phyloP scores from a whole-genome alignment of 352 stramenopile genomes.

The Salisapilia sapeloensis region DNA sequence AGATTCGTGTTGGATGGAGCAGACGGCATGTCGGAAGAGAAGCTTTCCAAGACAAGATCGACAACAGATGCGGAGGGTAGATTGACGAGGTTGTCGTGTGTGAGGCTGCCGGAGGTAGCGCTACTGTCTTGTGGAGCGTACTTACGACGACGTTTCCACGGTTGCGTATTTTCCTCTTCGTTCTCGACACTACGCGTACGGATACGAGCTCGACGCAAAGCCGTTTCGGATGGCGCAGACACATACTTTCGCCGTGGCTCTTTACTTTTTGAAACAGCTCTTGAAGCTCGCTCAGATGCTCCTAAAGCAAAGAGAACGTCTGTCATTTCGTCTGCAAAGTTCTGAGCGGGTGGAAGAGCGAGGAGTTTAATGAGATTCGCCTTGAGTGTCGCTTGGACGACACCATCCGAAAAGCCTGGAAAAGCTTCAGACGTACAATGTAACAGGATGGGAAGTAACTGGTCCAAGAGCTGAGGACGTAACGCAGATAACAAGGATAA shows the following conservation, averaged over 20 bases:
- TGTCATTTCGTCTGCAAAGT: conserved; percentile 53
- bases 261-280: conserved; percentile 67
- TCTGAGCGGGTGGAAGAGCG: conserved; percentile 31
- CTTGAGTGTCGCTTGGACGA: conserved; percentile 39
- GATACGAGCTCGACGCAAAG: conserved; percentile 39
- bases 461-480: conserved; percentile 33
- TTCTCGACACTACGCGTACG: conserved; percentile 52
- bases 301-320: conserved; percentile 47
- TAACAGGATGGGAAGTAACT: conserved; percentile 31
- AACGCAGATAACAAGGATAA: conserved; percentile 37
- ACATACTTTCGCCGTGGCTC: conserved; percentile 58
- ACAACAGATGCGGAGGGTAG: conserved; percentile 52
- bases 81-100: conserved; percentile 55
- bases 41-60: conserved; percentile 53
- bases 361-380: conserved; percentile 58
- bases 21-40: conserved; percentile 31
- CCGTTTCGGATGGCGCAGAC: conserved; percentile 44
- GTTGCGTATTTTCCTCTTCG: conserved; percentile 25
- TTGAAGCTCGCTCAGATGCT: conserved; percentile 57
- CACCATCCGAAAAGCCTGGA: conserved; percentile 10
- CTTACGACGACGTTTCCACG: conserved; percentile 7
- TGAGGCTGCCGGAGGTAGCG: conserved; percentile 8
- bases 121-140: conserved; percentile 1
- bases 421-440: conserved; percentile 11
- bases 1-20: conserved; percentile 35